These are phyloP conservation scores for Boletus sensibilis DNA, from an alignment of 768 basidiomycete genomes.

Conservation along the genomic window DNA sequence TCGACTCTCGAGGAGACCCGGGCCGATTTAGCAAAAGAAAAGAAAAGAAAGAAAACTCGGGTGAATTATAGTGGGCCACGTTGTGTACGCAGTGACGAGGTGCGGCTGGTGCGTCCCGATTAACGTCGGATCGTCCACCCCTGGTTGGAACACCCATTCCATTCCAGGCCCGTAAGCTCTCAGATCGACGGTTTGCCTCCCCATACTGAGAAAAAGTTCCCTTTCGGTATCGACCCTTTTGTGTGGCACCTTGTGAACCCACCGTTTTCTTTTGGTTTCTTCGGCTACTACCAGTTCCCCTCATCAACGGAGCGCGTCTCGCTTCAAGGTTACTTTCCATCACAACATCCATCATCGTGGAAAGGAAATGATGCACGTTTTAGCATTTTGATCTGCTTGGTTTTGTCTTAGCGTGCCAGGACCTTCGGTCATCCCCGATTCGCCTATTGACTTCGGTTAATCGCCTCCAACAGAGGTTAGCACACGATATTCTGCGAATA, in stretches of 20 bases:
- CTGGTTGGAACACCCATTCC: no score
- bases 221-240: neutral
- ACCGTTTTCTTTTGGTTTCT: neutral
- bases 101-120: no score
- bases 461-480: neutral
- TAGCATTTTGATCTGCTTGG: neutral
- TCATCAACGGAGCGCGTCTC: neutral
- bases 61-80: no score
- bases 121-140: no score
- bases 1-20: no score
- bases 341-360: slow-evolving; percentile 1
- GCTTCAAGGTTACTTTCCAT: neutral
- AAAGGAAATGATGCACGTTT: slow-evolving; percentile 3
- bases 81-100: no score
- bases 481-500: neutral
- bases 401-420: neutral
- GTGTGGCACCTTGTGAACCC: neutral
- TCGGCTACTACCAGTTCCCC: neutral
- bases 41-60: no score
- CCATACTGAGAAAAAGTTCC: no score
- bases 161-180: no score
- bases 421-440: neutral
- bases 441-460: neutral
- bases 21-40: no score
- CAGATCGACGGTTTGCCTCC: no score